Percentiles rank a stretch among this genome's conserved stretches.
These are phyloP conservation scores for Cardiospermum halicacabum DNA, from an alignment of 345 rosid genomes.

Conservation along the genomic window DNA sequence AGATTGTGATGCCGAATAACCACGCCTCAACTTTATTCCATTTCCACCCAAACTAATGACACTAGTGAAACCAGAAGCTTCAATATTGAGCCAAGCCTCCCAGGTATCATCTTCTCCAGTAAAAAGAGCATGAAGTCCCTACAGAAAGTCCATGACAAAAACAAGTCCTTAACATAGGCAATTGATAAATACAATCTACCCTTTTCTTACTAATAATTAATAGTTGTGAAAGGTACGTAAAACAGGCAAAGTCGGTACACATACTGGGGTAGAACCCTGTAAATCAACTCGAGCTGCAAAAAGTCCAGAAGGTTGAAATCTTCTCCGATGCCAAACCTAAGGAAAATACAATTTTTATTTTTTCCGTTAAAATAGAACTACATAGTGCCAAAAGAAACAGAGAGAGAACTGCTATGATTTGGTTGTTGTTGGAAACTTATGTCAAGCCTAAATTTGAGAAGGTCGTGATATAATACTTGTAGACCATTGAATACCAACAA, in stretches of 20 bases:
- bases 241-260: slow-evolving; percentile 21
- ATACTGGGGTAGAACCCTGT: slow-evolving; percentile 79
- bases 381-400: not conserved
- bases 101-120: slow-evolving; percentile 94
- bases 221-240: slow-evolving; percentile 7
- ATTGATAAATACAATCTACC: not conserved
- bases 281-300: slow-evolving; percentile 96
- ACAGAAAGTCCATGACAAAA: slow-evolving; percentile 18
- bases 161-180: slow-evolving; percentile 11
- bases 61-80: slow-evolving; percentile 71
- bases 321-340: slow-evolving; percentile 96
- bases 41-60: slow-evolving; percentile 57
- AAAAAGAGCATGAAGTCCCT: slow-evolving; percentile 94
- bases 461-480: not conserved
- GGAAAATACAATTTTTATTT: slow-evolving; percentile 19
- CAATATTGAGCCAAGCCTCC: slow-evolving; percentile 94
- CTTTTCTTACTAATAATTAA: not conserved
- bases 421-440: not conserved
- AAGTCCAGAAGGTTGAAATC: slow-evolving; percentile 86
- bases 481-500: not conserved
- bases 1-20: slow-evolving; percentile 63
- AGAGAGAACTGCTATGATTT: not conserved
- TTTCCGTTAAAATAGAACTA: not conserved
- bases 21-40: slow-evolving; percentile 89
- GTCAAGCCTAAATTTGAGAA: not conserved